phyloP scores from a whole-genome alignment of 108 stramenopile genomes.

The Seminavis robusta region DNA sequence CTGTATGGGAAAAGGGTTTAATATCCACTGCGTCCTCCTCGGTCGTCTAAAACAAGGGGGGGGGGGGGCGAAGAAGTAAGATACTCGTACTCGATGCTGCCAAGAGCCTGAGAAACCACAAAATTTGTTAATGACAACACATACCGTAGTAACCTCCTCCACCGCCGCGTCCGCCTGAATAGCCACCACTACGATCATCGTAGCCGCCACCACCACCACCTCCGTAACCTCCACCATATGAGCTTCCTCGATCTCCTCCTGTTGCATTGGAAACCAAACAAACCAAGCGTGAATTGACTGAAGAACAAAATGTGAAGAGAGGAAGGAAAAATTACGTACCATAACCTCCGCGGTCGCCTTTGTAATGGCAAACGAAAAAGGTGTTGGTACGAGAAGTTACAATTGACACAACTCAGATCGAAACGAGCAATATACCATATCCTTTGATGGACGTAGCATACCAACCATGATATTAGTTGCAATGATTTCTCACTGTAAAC shows the following conservation, averaged over 20 bases:
- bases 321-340: neutral
- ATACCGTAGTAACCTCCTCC: constrained; percentile 19
- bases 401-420: too few species aligned
- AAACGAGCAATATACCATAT: neutral
- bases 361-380: neutral
- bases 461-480: neutral
- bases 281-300: neutral
- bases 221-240: constrained; percentile 36
- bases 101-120: too few species aligned
- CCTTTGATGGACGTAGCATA: neutral
- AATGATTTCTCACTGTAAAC: neutral
- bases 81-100: too few species aligned
- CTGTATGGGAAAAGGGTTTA: too few species aligned
- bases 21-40: too few species aligned
- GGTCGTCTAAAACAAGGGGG: too few species aligned
- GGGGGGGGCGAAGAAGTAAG: too few species aligned
- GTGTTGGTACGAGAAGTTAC: neutral
- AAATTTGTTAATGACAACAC: constrained; percentile 16
- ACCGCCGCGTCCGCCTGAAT: constrained; percentile 15
- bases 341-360: neutral
- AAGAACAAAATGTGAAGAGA: neutral
- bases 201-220: constrained; percentile 8
- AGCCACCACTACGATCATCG: constrained; percentile 20
- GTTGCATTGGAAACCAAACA: constrained; percentile 1
- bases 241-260: constrained; percentile 36